These are phyloP conservation scores for Trifolium fragiferum DNA, from an alignment of 306 rosid species.

Conservation along the genomic window DNA sequence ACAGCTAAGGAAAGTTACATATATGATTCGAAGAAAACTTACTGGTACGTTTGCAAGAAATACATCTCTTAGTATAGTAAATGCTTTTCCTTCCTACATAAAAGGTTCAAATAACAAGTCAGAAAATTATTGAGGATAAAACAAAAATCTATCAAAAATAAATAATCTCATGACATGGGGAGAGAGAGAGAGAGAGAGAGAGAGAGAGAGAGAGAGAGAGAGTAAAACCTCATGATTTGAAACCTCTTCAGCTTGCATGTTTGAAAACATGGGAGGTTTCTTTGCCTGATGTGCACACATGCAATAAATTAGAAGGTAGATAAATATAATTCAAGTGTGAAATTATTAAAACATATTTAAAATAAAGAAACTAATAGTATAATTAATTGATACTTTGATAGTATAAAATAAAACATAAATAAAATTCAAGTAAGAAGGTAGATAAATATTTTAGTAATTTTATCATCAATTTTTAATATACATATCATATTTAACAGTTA, in stretches of 20 bases:
- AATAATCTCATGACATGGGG: background rate
- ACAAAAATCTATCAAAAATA: slow-evolving; percentile 7
- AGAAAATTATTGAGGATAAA: slow-evolving; percentile 22
- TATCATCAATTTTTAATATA: no score
- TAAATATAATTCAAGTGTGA: no score
- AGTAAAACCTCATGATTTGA: background rate
- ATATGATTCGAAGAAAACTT: slow-evolving; percentile 41
- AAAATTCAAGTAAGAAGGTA: no score
- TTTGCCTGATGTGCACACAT: slow-evolving; percentile 55
- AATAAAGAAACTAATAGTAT: no score
- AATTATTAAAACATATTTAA: no score
- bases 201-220: background rate
- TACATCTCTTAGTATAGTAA: slow-evolving; percentile 62
- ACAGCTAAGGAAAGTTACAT: slow-evolving; percentile 22
- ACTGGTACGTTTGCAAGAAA: slow-evolving; percentile 90
- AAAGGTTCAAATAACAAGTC: slow-evolving; percentile 38
- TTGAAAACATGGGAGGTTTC: slow-evolving; percentile 45
- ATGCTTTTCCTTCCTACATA: slow-evolving; percentile 65
- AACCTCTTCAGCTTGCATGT: slow-evolving; percentile 60
- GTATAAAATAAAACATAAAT: no score
- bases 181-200: no score
- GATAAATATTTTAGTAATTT: no score
- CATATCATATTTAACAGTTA: no score
- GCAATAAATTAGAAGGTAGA: slow-evolving; percentile 2
- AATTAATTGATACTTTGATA: no score